phyloP scores from a whole-genome alignment of 2,329 filamentous ascomycete genomes.

The Shiraia sp. region DNA sequence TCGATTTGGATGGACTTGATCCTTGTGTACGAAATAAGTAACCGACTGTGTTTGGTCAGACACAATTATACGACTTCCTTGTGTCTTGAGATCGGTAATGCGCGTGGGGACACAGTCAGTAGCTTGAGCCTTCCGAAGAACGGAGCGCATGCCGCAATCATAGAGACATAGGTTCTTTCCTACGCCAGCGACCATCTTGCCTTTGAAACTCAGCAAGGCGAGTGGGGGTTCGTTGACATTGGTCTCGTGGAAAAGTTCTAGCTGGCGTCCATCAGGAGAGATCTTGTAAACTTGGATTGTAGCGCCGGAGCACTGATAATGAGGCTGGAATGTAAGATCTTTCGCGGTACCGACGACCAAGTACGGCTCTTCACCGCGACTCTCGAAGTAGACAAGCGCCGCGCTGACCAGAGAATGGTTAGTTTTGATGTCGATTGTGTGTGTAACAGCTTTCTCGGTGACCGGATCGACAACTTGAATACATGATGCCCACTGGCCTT shows the following conservation, averaged over 20 bases:
- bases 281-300: conserved; percentile 94
- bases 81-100: conserved; percentile 87
- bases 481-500: conserved; percentile 91
- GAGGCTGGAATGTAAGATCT: conserved; percentile 77
- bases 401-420: conserved; percentile 92
- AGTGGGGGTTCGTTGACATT: conserved; percentile 86
- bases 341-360: conserved; percentile 94
- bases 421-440: conserved; percentile 79
- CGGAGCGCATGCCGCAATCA: conserved; percentile 88
- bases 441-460: conserved; percentile 68
- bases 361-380: conserved; percentile 81
- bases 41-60: conserved; percentile 92
- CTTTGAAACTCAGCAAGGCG: conserved; percentile 92
- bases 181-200: conserved; percentile 82
- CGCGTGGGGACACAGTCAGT: conserved; percentile 72
- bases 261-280: conserved; percentile 78
- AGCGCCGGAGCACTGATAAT: conserved; percentile 68
- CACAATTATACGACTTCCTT: conserved; percentile 88
- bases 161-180: conserved; percentile 84
- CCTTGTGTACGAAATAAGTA: conserved; percentile 92
- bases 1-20: conserved; percentile 73
- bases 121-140: conserved; percentile 88
- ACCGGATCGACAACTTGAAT: conserved; percentile 89
- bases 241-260: conserved; percentile 97
- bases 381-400: conserved; percentile 81